phyloP scores from a whole-genome alignment of 768 basidiomycete genomes.

The Boletus reticulatus region DNA sequence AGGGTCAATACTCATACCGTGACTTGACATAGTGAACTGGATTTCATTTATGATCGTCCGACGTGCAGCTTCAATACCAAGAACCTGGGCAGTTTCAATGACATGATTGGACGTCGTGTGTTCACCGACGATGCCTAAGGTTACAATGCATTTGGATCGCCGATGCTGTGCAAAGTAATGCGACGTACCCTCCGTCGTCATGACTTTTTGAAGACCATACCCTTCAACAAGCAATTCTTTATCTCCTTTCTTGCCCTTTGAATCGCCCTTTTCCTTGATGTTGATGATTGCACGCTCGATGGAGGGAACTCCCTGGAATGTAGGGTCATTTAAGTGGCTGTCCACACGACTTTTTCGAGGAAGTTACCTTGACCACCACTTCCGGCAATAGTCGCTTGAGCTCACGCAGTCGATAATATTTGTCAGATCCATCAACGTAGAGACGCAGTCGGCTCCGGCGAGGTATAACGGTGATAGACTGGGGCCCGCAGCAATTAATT shows the following conservation, averaged over 20 bases:
- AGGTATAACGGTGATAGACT: conserved; percentile 78
- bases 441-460: conserved; percentile 73
- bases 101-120: conserved; percentile 95
- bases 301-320: conserved; percentile 70
- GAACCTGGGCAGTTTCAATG: conserved; percentile 90
- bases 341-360: background rate
- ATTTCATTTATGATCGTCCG: conserved; percentile 95
- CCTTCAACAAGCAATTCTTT: conserved; percentile 96
- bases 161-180: background rate
- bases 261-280: conserved; percentile 85
- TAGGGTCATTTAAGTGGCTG: background rate
- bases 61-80: conserved; percentile 98
- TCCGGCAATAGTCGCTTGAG: conserved; percentile 81
- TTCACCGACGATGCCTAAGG: conserved; percentile 83
- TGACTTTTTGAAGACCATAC: conserved; percentile 93
- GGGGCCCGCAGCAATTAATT: background rate
- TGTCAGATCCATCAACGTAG: conserved; percentile 74
- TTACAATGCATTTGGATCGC: background rate
- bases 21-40: conserved; percentile 93
- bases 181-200: conserved; percentile 86
- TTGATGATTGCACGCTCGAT: conserved; percentile 95
- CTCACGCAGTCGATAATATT: conserved; percentile 81
- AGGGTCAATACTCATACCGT: conserved; percentile 98
- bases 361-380: conserved; percentile 83
- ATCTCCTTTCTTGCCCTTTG: conserved; percentile 77